These are phyloP conservation scores for Takakia lepidozioides DNA, from an alignment of 225 moss, liverwort and hornwort species.

Conservation along the genomic window DNA sequence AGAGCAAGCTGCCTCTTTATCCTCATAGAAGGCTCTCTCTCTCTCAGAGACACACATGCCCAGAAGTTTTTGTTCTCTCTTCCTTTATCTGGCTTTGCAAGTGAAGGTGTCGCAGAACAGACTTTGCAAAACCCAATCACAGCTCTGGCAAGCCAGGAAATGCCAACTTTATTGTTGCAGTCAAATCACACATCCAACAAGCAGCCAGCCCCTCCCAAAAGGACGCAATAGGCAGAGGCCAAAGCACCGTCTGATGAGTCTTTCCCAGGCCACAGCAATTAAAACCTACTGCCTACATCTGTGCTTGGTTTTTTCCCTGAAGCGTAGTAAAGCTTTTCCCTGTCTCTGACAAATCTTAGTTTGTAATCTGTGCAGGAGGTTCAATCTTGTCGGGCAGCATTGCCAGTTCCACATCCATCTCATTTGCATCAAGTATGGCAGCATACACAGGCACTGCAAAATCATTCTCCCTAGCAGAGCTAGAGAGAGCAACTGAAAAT, in stretches of 20 bases:
- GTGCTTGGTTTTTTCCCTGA: not conserved
- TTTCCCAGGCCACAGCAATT: conserved; percentile 3
- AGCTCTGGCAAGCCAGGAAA: too few species aligned
- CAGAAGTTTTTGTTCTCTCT: not conserved
- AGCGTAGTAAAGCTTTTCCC: not conserved
- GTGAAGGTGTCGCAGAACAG: too few species aligned
- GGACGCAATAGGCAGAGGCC: too few species aligned
- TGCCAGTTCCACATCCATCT: conserved; percentile 49
- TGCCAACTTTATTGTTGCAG: too few species aligned
- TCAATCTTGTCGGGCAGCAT: conserved; percentile 61
- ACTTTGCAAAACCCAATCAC: too few species aligned
- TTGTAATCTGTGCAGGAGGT: conserved; percentile 21
- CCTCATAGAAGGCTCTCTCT: too few species aligned
- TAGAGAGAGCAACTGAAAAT: conserved; percentile 67
- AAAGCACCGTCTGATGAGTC: not conserved
- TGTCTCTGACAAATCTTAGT: not conserved
- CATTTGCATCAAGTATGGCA: conserved; percentile 66
- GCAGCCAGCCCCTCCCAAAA: too few species aligned
- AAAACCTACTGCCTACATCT: not conserved
- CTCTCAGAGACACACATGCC: not conserved
- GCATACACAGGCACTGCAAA: conserved; percentile 60
- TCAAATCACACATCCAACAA: too few species aligned
- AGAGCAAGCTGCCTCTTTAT: not conserved
- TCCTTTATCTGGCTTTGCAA: not conserved
- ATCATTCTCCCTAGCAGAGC: conserved; percentile 64